These are phyloP conservation scores for Candida golubevii DNA, from an alignment of 805 yeast genomes.

Conservation along the genomic window DNA sequence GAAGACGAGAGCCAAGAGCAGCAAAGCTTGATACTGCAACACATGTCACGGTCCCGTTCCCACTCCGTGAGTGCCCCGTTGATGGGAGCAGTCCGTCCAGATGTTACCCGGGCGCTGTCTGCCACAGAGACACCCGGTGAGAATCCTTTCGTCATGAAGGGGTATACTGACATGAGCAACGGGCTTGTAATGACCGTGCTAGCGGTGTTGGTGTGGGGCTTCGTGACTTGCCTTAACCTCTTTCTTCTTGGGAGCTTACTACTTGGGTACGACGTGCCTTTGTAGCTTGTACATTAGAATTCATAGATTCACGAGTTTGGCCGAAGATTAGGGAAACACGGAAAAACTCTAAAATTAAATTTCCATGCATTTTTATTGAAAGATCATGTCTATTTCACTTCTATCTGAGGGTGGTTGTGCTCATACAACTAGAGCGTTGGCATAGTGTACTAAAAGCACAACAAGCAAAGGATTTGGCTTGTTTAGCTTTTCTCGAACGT, in stretches of 20 bases:
- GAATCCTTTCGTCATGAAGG: conserved; percentile 24
- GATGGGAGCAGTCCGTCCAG: neutral
- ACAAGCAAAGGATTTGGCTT: no score
- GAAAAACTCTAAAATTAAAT: no score
- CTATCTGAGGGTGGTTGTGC: no score
- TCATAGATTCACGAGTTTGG: neutral
- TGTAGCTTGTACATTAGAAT: conserved; percentile 22
- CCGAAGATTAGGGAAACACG: neutral
- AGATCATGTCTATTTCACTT: no score
- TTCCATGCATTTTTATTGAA: neutral
- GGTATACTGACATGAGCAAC: conserved; percentile 66
- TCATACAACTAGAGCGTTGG: no score
- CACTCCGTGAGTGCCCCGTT: conserved; percentile 4
- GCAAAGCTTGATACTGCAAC: conserved; percentile 13
- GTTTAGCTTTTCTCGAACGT: no score
- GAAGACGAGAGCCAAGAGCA: conserved; percentile 21
- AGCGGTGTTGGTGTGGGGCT: conserved; percentile 64
- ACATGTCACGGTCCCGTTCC: conserved; percentile 5
- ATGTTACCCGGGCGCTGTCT: conserved; percentile 9
- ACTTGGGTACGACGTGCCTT: conserved; percentile 49
- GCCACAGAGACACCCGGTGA: conserved; percentile 15
- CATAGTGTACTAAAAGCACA: no score
- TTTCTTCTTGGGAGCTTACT: conserved; percentile 56
- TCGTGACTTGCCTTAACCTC: conserved; percentile 66
- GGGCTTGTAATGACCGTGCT: conserved; percentile 47